A percentile compares a stretch with the other conserved stretches of the same genome.
These are phyloP conservation scores for Cytospora paraplurivora DNA, from an alignment of 2,329 filamentous ascomycete genomes.

Conservation along the genomic window DNA sequence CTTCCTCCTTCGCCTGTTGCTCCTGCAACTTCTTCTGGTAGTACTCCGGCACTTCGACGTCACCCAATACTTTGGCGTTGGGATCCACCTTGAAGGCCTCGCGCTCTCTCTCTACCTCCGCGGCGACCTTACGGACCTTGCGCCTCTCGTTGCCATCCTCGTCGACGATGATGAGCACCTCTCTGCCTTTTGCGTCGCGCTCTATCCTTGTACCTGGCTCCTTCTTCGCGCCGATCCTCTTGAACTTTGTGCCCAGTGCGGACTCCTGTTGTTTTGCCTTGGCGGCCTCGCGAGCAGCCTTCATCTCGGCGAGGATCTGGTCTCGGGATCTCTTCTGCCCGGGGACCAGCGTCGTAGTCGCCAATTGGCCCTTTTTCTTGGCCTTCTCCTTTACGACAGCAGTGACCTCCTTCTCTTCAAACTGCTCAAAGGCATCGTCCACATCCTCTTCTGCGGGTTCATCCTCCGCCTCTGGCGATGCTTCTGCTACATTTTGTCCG, in stretches of 20 bases:
- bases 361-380: slow-evolving; percentile 64
- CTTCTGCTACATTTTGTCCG: slow-evolving; percentile 35
- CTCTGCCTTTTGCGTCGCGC: slow-evolving; percentile 60
- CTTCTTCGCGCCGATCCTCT: slow-evolving; percentile 62
- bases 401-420: slow-evolving; percentile 58
- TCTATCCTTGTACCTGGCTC: slow-evolving; percentile 61
- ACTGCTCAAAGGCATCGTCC: slow-evolving; percentile 67
- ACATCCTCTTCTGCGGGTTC: slow-evolving; percentile 63
- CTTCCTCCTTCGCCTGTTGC: slow-evolving; percentile 49
- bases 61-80: slow-evolving; percentile 57
- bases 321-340: slow-evolving; percentile 66
- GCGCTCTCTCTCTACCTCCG: slow-evolving; percentile 43
- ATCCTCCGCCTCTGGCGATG: slow-evolving; percentile 43
- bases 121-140: slow-evolving; percentile 59
- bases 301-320: slow-evolving; percentile 68
- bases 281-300: slow-evolving; percentile 62
- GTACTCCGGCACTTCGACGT: slow-evolving; percentile 66
- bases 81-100: slow-evolving; percentile 53
- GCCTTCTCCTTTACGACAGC: slow-evolving; percentile 53
- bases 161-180: slow-evolving; percentile 66
- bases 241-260: slow-evolving; percentile 61
- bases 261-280: slow-evolving; percentile 53
- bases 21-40: slow-evolving; percentile 53
- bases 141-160: slow-evolving; percentile 68
- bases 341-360: slow-evolving; percentile 52